These are phyloP conservation scores for Lepidium africanum DNA, from an alignment of 345 rosid species.

Conservation along the genomic window DNA sequence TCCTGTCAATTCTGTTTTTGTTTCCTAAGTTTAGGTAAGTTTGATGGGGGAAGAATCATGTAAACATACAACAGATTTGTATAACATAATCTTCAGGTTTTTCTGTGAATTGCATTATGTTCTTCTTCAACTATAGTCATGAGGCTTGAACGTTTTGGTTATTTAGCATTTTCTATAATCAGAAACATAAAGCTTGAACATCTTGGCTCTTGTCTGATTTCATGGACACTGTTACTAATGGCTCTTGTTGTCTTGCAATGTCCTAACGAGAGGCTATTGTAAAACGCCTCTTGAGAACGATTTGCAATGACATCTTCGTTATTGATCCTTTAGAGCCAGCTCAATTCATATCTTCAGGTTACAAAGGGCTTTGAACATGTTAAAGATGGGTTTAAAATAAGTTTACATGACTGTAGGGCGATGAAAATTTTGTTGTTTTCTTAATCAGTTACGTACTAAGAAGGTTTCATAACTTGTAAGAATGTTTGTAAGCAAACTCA, in stretches of 20 bases:
- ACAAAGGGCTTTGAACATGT: not conserved
- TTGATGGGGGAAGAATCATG: constrained; percentile 1
- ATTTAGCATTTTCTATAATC: too few species aligned
- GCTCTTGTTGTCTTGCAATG: not conserved
- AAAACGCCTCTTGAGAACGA: not conserved
- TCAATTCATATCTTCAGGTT: not conserved
- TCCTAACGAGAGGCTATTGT: not conserved
- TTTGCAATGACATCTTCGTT: not conserved
- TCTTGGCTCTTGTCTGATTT: too few species aligned
- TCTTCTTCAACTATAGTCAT: not conserved
- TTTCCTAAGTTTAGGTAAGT: not conserved
- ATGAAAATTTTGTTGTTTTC: not conserved
- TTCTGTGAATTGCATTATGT: not conserved
- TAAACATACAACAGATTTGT: constrained; percentile 5
- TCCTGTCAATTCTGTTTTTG: not conserved
- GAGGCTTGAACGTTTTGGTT: not conserved
- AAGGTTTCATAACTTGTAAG: too few species aligned
- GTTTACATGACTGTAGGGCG: not conserved
- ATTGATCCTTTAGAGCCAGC: not conserved
- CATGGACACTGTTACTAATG: too few species aligned
- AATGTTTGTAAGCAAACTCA: not conserved
- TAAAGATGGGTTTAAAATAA: not conserved
- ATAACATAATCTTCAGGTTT: not conserved
- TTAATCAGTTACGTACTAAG: not conserved
- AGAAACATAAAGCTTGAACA: too few species aligned